phyloP scores from a whole-genome alignment of 768 basidiomycete species.

The Suillus hirtellus region DNA sequence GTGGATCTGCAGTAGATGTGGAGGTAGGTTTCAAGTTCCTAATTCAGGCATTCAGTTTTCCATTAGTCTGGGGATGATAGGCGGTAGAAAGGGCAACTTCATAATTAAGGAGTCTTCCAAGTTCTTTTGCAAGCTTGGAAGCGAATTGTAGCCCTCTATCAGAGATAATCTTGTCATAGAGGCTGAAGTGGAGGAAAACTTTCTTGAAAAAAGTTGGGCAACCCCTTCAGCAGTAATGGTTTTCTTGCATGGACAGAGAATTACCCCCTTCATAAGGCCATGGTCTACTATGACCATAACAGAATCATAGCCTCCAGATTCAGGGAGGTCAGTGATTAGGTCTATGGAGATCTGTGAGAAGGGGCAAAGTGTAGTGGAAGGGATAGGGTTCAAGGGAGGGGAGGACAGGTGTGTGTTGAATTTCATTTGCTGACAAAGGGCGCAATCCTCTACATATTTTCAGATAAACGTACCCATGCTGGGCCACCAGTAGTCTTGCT shows the following conservation, averaged over 20 bases:
- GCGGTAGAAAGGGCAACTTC: conserved; percentile 34
- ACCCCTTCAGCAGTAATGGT: conserved; percentile 17
- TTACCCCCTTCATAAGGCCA: conserved; percentile 30
- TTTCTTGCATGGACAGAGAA: conserved; percentile 25
- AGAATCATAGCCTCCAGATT: conserved; percentile 13
- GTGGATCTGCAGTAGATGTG: too few species aligned
- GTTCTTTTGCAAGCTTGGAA: conserved; percentile 19
- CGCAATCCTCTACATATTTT: too few species aligned
- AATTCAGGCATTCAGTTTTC: too few species aligned
- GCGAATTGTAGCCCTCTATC: conserved; percentile 24
- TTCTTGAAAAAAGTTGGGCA: conserved; percentile 14
- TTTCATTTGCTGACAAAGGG: too few species aligned
- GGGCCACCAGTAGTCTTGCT: too few species aligned
- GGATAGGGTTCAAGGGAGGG: too few species aligned
- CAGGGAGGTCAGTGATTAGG: too few species aligned
- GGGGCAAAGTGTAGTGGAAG: too few species aligned
- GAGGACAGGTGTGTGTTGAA: too few species aligned
- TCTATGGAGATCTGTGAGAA: too few species aligned
- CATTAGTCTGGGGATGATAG: conserved; percentile 38
- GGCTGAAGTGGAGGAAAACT: not conserved
- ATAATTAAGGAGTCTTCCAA: conserved; percentile 17
- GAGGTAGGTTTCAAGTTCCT: too few species aligned
- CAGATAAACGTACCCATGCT: too few species aligned
- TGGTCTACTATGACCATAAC: conserved; percentile 25
- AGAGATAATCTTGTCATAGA: conserved; percentile 6